These are phyloP conservation scores for Penicillium alfredii DNA, from an alignment of 495 filamentous ascomycete genomes.

Conservation along the genomic window DNA sequence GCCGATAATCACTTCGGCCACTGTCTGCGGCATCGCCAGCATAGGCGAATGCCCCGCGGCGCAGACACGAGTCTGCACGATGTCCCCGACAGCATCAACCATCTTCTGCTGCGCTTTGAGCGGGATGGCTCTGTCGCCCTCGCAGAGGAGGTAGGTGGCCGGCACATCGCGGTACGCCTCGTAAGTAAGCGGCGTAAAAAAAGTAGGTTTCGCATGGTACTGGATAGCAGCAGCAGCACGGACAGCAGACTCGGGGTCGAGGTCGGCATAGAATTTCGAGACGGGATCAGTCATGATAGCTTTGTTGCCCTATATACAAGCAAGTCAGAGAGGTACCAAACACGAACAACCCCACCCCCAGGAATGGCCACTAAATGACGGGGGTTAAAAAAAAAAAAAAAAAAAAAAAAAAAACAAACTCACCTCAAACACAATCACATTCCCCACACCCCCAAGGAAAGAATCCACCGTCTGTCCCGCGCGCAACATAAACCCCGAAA, in stretches of 20 bases:
- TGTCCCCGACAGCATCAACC: neutral
- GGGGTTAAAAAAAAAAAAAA: neutral
- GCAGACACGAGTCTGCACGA: slow-evolving; percentile 1
- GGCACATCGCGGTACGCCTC: slow-evolving; percentile 8
- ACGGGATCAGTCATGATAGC: neutral
- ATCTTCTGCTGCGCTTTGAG: neutral
- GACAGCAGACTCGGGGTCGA: slow-evolving; percentile 5
- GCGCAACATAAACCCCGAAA: slow-evolving; percentile 3
- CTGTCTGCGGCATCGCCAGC: slow-evolving; percentile 2
- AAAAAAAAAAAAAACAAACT: neutral
- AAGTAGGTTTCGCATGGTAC: slow-evolving; percentile 1
- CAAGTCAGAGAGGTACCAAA: too few species aligned
- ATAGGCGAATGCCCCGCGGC: slow-evolving; percentile 1
- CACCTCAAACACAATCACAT: neutral
- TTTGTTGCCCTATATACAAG: neutral
- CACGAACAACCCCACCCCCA: neutral
- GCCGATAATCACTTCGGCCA: slow-evolving; percentile 4
- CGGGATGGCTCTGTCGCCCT: neutral
- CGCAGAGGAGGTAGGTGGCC: slow-evolving; percentile 4
- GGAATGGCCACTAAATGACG: neutral
- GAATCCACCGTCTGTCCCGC: neutral
- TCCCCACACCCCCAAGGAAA: neutral
- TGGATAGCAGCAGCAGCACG: neutral
- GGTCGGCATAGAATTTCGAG: slow-evolving; percentile 3
- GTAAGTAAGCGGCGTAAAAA: slow-evolving; percentile 2